Evolutionary conservation across 2,329 filamentous ascomycete species (phyloP).

Genomic region (Botrytis deweyae): DNA sequence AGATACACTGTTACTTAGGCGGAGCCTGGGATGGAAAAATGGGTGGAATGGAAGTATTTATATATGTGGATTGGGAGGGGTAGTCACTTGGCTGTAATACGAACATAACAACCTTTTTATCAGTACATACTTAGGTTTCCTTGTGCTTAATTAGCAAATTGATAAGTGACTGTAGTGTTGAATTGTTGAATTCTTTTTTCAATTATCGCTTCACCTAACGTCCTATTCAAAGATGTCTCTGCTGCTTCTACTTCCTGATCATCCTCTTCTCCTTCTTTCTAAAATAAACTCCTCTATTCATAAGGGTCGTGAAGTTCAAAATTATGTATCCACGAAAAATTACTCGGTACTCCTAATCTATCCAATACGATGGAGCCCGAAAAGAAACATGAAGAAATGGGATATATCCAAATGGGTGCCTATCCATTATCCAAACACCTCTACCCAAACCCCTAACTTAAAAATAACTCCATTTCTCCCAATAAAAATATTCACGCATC

Average conservation of each 20-base stretch:
- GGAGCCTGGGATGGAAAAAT: background rate
- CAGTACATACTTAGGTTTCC: background rate
- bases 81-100: background rate
- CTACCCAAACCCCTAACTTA: background rate
- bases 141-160: background rate
- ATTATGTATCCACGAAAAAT: background rate
- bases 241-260: background rate
- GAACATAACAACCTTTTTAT: background rate
- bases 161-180: background rate
- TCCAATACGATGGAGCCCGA: background rate
- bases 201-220: background rate
- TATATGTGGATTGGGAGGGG: background rate
- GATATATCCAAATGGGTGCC: background rate
- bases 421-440: background rate
- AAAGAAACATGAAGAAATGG: background rate
- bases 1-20: constrained; percentile 80
- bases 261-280: constrained; percentile 47
- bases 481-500: background rate
- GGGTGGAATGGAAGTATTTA: constrained; percentile 25
- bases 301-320: background rate
- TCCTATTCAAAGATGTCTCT: background rate
- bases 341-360: background rate
- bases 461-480: background rate
- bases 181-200: background rate
- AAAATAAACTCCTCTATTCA: constrained; percentile 62